Evolutionary conservation across 2,329 filamentous ascomycete species (phyloP).

Genomic region (Aquanectria penicillioides): DNA sequence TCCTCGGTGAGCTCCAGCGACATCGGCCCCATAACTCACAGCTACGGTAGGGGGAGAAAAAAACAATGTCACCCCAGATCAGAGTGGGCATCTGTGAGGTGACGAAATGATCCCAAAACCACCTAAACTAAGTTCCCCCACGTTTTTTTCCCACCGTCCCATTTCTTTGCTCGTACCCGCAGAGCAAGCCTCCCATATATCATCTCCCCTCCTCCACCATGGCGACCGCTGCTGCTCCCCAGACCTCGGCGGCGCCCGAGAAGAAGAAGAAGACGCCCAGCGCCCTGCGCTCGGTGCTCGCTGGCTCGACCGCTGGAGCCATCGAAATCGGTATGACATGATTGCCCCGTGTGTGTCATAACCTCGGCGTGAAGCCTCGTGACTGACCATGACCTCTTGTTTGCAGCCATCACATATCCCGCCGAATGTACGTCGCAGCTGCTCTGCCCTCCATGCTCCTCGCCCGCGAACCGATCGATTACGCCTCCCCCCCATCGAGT

Average conservation of each 20-base stretch:
- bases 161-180: neutral
- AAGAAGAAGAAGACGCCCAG: conserved; percentile 68
- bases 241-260: conserved; percentile 36
- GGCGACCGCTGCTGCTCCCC: conserved; percentile 38
- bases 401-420: conserved; percentile 84
- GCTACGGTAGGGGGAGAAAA: conserved; percentile 9
- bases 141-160: neutral
- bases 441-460: neutral
- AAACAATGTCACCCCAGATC: neutral
- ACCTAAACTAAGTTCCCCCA: conserved; percentile 1
- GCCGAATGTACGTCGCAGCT: conserved; percentile 77
- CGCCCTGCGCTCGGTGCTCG: conserved; percentile 87
- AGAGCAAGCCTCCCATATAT: neutral
- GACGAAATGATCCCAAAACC: conserved; percentile 34
- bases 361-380: no score
- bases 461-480: conserved; percentile 10
- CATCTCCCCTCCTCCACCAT: conserved; percentile 31
- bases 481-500: conserved; percentile 5
- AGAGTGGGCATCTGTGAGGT: conserved; percentile 31
- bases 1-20: conserved; percentile 29
- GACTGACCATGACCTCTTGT: conserved; percentile 22
- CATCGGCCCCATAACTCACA: conserved; percentile 33
- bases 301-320: conserved; percentile 91
- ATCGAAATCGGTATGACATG: conserved; percentile 83
- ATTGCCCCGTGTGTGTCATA: no score